Conservation (phyloP, 257 asterid species). For the Hygrophila difformis region DNA sequence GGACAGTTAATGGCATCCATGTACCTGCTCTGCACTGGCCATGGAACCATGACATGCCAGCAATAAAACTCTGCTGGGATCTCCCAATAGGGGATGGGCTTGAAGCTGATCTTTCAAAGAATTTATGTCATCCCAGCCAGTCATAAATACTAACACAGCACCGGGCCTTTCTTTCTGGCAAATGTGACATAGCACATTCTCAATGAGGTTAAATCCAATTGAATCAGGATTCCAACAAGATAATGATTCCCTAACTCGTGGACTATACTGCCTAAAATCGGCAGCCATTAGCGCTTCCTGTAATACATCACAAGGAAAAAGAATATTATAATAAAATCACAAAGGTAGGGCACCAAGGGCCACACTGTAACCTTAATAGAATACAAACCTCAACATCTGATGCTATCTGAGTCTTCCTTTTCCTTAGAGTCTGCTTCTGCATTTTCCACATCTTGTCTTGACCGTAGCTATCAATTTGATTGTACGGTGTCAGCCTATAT, state of each 20-base stretch:
- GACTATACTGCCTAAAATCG: constrained; percentile 49
- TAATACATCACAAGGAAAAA: constrained; percentile 21
- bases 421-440: constrained; percentile 73
- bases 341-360: neutral
- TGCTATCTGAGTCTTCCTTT: constrained; percentile 87
- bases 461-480: constrained; percentile 82
- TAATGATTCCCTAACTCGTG: constrained; percentile 52
- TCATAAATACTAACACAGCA: constrained; percentile 90
- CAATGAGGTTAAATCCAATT: constrained; percentile 90
- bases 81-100: constrained; percentile 82
- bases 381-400: constrained; percentile 76
- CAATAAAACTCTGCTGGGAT: constrained; percentile 73
- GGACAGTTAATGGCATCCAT: constrained; percentile 7
- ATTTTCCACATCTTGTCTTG: constrained; percentile 92
- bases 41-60: constrained; percentile 99
- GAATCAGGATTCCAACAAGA: constrained; percentile 97
- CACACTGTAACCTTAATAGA: constrained; percentile 8
- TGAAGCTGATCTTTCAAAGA: constrained; percentile 86
- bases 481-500: constrained; percentile 42
- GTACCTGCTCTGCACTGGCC: constrained; percentile 90
- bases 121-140: constrained; percentile 99
- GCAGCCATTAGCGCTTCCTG: constrained; percentile 79
- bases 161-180: constrained; percentile 84
- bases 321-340: too few relatives aligned
- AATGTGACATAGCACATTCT: constrained; percentile 75